Base-by-base conservation (phyloP, 2,329 filamentous ascomycete genomes). In the Aspergillus novofumigatus region DNA sequence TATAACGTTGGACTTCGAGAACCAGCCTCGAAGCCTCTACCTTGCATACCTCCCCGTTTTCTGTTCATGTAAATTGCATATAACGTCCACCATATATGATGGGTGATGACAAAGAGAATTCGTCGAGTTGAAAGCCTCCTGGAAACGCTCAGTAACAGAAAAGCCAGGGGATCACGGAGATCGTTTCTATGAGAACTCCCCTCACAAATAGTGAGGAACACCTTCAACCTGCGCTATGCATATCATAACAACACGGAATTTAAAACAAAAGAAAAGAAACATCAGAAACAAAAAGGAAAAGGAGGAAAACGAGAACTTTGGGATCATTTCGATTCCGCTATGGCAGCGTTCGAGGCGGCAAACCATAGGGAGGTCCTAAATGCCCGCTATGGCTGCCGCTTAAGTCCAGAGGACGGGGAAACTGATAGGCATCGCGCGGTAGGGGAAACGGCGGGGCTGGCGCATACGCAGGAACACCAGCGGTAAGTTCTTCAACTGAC, bases 401-500 rank as follows among this genome's bases (percentile, higher is more conserved):
- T 59, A 70, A 64, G 38, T 71, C 67, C 42, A 74, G 58, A 11
- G 71, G 67, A 60, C 67, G 65, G 60, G 63, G 60, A 56, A 71
- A 65, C 51, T 68, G 67, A 64, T 76, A 72, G 49, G 64, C 66
- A 55, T 76, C 72, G 63, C 74, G 68, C 55, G 71, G 67, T 42
- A 66, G 65, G 52, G 67, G 66, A 38, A 65, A 65, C 44, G 72
- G 71, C 25, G 72, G 72, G 42, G 60, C 64, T 35, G 75, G 67
- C 29, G 75, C 72, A 57, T 76, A 78, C 44, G 76, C 77, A 48
- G 77, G 77, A 38, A 79, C 75, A 9, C 77, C 77, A 41, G 77
- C 77, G 4, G 77, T 78, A 51, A 79, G 64, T 58, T 79, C 77
- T 64, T 78, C 74, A 25, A 80, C 70, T 3, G 76, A 78, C 4